Evolutionary conservation across 495 filamentous ascomycete genomes (phyloP).

Genomic region (Penicillium paxilli): DNA sequence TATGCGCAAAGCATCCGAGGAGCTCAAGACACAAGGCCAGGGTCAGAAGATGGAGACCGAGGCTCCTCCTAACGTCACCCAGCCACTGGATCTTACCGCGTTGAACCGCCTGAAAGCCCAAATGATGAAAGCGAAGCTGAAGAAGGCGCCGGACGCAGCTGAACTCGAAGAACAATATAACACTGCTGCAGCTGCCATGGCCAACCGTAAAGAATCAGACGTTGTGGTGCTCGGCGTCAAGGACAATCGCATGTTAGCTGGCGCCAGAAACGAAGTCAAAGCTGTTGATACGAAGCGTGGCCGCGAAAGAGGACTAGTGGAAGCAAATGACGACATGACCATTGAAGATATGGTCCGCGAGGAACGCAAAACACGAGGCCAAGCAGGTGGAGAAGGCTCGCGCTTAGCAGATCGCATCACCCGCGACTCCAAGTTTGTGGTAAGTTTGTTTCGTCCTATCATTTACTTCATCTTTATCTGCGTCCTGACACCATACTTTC

Average conservation of each 20-base stretch:
- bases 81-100: conserved; percentile 67
- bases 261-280: conserved; percentile 72
- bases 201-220: conserved; percentile 60
- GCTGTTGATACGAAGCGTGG: conserved; percentile 74
- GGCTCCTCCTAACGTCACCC: conserved; percentile 39
- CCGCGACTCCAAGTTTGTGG: conserved; percentile 86
- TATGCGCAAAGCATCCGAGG: conserved; percentile 35
- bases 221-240: conserved; percentile 82
- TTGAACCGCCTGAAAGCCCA: conserved; percentile 90
- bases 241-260: conserved; percentile 84
- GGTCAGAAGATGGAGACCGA: conserved; percentile 44
- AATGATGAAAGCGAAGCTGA: conserved; percentile 91
- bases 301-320: conserved; percentile 73
- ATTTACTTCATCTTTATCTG: neutral
- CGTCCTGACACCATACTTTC: conserved; percentile 26
- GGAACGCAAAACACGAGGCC: conserved; percentile 78
- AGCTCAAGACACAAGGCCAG: conserved; percentile 44
- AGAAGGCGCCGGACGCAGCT: conserved; percentile 66
- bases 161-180: conserved; percentile 87
- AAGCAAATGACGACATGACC: conserved; percentile 93
- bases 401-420: conserved; percentile 88
- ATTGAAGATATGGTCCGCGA: conserved; percentile 95
- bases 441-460: conserved; percentile 28
- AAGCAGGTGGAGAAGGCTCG: conserved; percentile 77
- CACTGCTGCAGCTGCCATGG: conserved; percentile 58